phyloP scores from a whole-genome alignment of 108 stramenopile genomes.

The Asterionellopsis glacialis region DNA sequence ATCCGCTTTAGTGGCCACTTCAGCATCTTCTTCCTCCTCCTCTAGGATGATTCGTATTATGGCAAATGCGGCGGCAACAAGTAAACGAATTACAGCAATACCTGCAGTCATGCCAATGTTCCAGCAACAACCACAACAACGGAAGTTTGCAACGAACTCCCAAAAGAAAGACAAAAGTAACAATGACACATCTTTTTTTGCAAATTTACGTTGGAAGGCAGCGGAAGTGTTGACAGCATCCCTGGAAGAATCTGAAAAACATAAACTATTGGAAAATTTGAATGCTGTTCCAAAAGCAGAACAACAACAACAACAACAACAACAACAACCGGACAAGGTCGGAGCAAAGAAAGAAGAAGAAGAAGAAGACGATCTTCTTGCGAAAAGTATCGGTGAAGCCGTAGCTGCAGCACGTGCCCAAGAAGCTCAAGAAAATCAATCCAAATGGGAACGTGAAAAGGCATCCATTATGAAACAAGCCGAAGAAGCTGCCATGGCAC shows the following conservation, averaged over 20 bases:
- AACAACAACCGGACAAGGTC: slow-evolving; percentile 6
- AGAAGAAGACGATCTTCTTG: not conserved
- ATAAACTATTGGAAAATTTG: not conserved
- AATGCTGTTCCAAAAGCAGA: not conserved
- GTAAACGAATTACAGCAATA: no score
- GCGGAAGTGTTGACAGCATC: not conserved
- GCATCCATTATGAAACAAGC: slow-evolving; percentile 19
- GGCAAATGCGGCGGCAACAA: no score
- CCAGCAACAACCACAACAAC: no score
- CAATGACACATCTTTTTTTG: not conserved
- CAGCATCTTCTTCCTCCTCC: no score
- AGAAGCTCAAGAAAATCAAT: slow-evolving; percentile 27
- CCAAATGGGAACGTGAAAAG: slow-evolving; percentile 21
- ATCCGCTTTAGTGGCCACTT: no score
- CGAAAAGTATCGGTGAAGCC: slow-evolving; percentile 37
- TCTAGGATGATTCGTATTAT: no score
- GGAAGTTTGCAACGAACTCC: no score
- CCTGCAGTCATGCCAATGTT: no score
- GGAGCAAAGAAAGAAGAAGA: slow-evolving; percentile 4
- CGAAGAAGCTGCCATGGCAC: slow-evolving; percentile 40
- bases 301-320: not conserved
- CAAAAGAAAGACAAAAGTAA: not conserved
- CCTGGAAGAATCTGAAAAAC: not conserved
- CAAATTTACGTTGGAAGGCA: not conserved
- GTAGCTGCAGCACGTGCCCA: slow-evolving; percentile 31